A percentile compares a stretch with the other conserved stretches of the same genome.
These are phyloP conservation scores for Blastocystis sp. DNA, from an alignment of 352 stramenopile genomes.

Conservation along the genomic window DNA sequence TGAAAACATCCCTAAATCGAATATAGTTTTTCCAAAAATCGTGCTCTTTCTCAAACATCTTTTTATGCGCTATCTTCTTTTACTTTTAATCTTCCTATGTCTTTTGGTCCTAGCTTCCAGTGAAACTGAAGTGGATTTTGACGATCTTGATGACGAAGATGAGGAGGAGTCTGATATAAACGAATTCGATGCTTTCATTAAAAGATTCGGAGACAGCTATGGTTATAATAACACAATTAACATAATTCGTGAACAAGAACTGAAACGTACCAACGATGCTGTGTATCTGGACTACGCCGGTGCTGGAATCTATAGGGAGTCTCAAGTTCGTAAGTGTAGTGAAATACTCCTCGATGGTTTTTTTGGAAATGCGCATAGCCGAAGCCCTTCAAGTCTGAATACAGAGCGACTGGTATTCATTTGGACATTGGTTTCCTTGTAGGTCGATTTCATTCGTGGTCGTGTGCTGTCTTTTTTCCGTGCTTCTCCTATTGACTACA, in stretches of 20 bases:
- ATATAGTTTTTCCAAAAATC: neutral
- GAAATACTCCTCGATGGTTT: neutral
- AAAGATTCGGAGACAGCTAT: constrained; percentile 28
- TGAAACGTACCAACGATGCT: neutral
- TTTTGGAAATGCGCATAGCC: constrained; percentile 52
- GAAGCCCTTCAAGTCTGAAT: constrained; percentile 22
- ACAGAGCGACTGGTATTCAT: constrained; percentile 16
- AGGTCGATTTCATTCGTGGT: constrained; percentile 20
- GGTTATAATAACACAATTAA: constrained; percentile 33
- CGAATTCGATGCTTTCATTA: constrained; percentile 22
- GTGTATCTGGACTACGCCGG: constrained; percentile 60
- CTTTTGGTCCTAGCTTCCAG: neutral
- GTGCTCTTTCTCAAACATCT: neutral
- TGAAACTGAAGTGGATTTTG: neutral
- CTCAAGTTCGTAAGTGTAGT: constrained; percentile 3
- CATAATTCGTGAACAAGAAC: constrained; percentile 8
- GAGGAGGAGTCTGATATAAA: neutral
- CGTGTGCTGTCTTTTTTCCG: constrained; percentile 36
- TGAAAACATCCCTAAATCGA: neutral
- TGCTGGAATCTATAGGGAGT: constrained; percentile 39
- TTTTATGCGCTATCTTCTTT: neutral
- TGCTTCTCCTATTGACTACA: constrained; percentile 7
- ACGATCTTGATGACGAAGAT: neutral
- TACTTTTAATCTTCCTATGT: neutral
- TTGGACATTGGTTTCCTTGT: neutral